These are phyloP conservation scores for Dothistroma septosporum DNA, from an alignment of 2,329 filamentous ascomycete species.

Conservation along the genomic window DNA sequence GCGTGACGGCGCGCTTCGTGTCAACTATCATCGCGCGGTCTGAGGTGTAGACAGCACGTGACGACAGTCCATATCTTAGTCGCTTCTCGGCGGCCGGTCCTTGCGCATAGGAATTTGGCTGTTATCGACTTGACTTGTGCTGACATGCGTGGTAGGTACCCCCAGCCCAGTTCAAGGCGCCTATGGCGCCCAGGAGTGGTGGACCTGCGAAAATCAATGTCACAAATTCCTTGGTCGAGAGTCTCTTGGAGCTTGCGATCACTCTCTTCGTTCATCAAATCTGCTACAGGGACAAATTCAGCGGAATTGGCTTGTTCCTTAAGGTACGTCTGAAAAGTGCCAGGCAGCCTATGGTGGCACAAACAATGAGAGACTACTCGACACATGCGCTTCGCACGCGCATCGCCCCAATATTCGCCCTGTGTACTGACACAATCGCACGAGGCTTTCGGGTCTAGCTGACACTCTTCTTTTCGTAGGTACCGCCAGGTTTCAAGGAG, in stretches of 20 bases:
- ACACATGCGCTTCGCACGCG: not conserved
- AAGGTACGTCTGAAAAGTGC: constrained; percentile 48
- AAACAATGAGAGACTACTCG: not conserved
- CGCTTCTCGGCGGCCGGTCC: too few relatives aligned
- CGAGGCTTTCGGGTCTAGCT: not conserved
- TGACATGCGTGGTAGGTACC: constrained; percentile 35
- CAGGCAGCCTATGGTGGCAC: not conserved
- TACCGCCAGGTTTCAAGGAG: constrained; percentile 87
- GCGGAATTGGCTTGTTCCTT: constrained; percentile 76
- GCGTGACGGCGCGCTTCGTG: too few relatives aligned
- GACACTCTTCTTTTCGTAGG: not conserved
- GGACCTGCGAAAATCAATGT: constrained; percentile 48
- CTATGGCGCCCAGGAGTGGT: constrained; percentile 55
- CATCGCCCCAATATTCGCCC: not conserved
- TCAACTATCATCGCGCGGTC: too few relatives aligned
- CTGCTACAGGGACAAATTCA: constrained; percentile 81
- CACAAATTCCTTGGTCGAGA: constrained; percentile 68
- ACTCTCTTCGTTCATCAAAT: constrained; percentile 82
- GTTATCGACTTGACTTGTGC: not conserved
- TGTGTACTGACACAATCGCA: too few relatives aligned
- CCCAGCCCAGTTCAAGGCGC: constrained; percentile 59
- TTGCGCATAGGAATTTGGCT: too few relatives aligned
- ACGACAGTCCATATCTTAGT: too few relatives aligned
- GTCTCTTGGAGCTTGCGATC: constrained; percentile 71
- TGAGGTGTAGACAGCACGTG: too few relatives aligned